Conservation (phyloP, 2,329 filamentous ascomycete species). For the Thermochaetoides dissita region DNA sequence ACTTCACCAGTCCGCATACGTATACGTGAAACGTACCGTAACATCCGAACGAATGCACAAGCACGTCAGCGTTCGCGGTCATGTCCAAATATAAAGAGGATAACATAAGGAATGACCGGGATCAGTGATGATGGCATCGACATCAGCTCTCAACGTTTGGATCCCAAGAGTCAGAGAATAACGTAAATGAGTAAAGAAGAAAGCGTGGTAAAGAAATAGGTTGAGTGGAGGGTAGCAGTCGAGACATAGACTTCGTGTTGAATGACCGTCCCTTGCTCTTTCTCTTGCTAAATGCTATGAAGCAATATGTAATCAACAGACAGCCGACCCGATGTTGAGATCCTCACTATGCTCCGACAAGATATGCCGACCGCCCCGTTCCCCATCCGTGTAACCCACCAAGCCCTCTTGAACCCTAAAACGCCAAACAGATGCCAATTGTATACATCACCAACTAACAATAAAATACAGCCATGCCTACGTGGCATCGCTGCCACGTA, state of each 20-base stretch:
- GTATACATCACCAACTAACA: neutral
- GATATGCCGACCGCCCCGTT: slow-evolving; percentile 1
- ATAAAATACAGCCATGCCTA: neutral
- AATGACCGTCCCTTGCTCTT: slow-evolving; percentile 6
- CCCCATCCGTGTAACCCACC: neutral
- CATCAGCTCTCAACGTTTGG: no score
- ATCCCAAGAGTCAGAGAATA: no score
- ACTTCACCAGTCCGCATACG: no score
- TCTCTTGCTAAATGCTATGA: neutral
- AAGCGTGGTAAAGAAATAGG: no score
- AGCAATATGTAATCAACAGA: neutral
- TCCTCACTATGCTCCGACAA: slow-evolving; percentile 5
- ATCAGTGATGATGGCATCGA: no score
- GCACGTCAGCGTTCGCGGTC: no score
- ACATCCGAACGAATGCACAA: no score
- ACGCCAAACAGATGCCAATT: slow-evolving; percentile 8
- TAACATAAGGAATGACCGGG: no score
- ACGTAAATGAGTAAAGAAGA: no score
- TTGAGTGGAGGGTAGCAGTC: no score
- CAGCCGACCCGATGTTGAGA: slow-evolving; percentile 15
- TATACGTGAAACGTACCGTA: no score
- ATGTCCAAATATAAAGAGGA: no score
- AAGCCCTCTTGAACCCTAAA: slow-evolving; percentile 1
- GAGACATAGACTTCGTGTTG: slow-evolving; percentile 7
- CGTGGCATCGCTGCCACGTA: slow-evolving; percentile 7